Conservation (phyloP, 176 grass and related monocot species). For the Tillandsia leiboldiana region DNA sequence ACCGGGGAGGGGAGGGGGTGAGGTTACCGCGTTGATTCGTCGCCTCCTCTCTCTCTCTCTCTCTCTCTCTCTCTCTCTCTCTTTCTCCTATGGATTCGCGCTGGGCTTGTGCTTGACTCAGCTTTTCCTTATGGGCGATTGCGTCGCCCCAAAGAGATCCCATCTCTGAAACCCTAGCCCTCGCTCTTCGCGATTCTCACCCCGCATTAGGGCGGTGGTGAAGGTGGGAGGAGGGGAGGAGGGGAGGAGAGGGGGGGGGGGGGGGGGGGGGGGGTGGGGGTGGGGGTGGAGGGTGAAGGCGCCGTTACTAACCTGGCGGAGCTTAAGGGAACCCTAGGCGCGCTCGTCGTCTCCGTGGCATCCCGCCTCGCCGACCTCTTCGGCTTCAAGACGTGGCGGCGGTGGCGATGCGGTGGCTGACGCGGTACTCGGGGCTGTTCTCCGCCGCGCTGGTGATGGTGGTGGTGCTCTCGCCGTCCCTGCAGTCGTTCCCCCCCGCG, state of each 20-base stretch:
- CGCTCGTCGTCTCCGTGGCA: slow-evolving; percentile 27
- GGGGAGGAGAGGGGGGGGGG: neutral
- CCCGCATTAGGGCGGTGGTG: no score
- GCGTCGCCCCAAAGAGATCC: slow-evolving; percentile 25
- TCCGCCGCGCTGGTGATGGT: slow-evolving; percentile 61
- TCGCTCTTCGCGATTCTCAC: slow-evolving; percentile 10
- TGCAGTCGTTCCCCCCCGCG: slow-evolving; percentile 88
- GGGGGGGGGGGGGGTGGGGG: no score
- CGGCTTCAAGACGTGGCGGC: slow-evolving; percentile 7
- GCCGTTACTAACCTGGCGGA: neutral
- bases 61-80: slow-evolving; percentile 31
- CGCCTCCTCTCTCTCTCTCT: slow-evolving; percentile 16
- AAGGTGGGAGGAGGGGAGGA: neutral
- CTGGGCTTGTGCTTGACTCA: neutral
- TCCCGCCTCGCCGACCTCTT: slow-evolving; percentile 28
- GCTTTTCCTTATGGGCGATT: slow-evolving; percentile 4
- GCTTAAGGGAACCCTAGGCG: slow-evolving; percentile 8
- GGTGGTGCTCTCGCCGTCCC: slow-evolving; percentile 79
- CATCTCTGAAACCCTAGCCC: slow-evolving; percentile 23
- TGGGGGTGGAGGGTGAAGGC: neutral
- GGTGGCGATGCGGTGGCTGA: slow-evolving; percentile 59
- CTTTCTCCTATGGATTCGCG: slow-evolving; percentile 30
- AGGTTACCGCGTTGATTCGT: slow-evolving; percentile 15
- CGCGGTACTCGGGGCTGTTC: slow-evolving; percentile 65
- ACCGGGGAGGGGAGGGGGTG: slow-evolving; percentile 25